Evolutionary conservation across 768 basidiomycete genomes (phyloP), one percentile per base, ranked within the genome.

Genomic region (Lactarius indigo): DNA sequence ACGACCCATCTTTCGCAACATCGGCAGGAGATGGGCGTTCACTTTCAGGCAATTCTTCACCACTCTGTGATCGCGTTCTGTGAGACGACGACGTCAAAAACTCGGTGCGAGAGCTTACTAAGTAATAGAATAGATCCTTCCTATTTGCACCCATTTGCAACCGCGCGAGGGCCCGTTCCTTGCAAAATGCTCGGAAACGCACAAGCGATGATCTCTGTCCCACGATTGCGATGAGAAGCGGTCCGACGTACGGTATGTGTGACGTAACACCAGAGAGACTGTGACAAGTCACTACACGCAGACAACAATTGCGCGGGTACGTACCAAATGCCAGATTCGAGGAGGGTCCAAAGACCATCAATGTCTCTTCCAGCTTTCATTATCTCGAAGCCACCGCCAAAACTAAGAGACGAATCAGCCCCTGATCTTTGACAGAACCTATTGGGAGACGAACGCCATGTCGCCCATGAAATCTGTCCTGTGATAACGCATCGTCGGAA

Each of bases 391-490:
- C 35, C 57, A 28, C 57, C 57, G 2, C 57, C 57, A 33, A 58
- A 58, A 13, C 52, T 33, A 26, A 26, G 50, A 26, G 23, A 26
- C 13, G 6, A 26, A 15, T 52, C 23, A 52, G 50, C 4, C 23
- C 26, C 26, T 26, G 23, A 13, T 26, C 23, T 5, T 10, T 26
- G 12, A 2, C 13, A 15, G 13, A 26, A 6, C 13, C 2, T 2
- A 26, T 15, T 15, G 2, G 5, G 23, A 52, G 12, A 74, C 74
- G 15, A 58, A 79, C 77, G 76, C 78, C 64, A 82, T 75, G 57
- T 81, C 79, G 13, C 75, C 76, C 79, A 81, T 80, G 60, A 81
- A 73, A 66, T 82, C 81, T 63, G 76, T 80, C 42, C 80, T 81
- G 52, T 26, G 23, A 13, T 26, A 5, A 5, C 23, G 0, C 35